Evolutionary conservation across 805 yeast species (phyloP), one percentile per base, ranked within the genome.

Genomic region (Tetrapisispora phaffii): DNA sequence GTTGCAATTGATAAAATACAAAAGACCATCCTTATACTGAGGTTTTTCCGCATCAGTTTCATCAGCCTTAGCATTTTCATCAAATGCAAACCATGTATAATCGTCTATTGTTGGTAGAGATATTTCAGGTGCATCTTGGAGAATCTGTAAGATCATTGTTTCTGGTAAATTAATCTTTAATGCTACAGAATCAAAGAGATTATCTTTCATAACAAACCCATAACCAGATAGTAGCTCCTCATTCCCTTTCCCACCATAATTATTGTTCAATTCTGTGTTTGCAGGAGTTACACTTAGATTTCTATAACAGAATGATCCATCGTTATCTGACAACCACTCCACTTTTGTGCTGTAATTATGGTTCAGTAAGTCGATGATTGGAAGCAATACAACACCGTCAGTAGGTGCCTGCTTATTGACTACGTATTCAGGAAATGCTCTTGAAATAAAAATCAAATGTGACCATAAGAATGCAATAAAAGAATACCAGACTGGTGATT

Each of bases 221-320:
- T 88, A 89, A 0, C 90, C 95, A 59, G 82, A 66, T 5, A 88
- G 64, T 16, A 88, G 63, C 59, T 88, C 96, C 53, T 87, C 95
- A 56, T 88, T 88, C 2, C 95, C 89, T 58, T 89, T 89, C 24
- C 83, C 81, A 2, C 96, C 97, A 59, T 88, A 88, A 63, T 88
- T 88, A 58, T 89, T 88, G 58, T 65, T 82, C 1, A 89, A 50
- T 57, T 85, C 83, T 1, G 65, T 59, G 1, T 66, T 66, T 68
- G 69, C 31, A 2, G 16, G 12, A 1, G 47, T 42, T 8, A 34
- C 7, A 15, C 42, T 42, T 9, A 45, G 33, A 17, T 48, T 42
- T 46, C 54, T 41, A 50, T 53, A 43, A 75, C 74, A 62, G 82
- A 89, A 7, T 85, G 95, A 49, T 2, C 48, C 48, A 38, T 38